phyloP scores from a whole-genome alignment of 2,329 filamentous ascomycete genomes.

The Mycogone perniciosa region DNA sequence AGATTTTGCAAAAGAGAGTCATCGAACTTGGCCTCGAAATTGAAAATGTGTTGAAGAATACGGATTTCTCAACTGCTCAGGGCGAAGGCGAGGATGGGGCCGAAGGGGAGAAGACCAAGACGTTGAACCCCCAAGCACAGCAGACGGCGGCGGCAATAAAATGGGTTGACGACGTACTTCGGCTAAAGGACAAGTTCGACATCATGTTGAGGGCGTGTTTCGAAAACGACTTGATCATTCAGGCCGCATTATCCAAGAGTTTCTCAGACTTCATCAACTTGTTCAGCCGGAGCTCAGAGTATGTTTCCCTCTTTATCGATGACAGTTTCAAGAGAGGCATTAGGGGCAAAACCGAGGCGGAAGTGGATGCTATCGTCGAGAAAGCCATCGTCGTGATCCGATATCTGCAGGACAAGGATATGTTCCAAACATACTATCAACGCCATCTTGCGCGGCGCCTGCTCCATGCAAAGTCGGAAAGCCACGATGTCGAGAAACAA shows the following conservation, averaged over 20 bases:
- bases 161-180: slow-evolving; percentile 89
- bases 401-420: slow-evolving; percentile 85
- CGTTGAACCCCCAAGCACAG: slow-evolving; percentile 54
- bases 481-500: slow-evolving; percentile 85
- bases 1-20: slow-evolving; percentile 66
- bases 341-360: slow-evolving; percentile 83
- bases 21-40: slow-evolving; percentile 76
- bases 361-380: slow-evolving; percentile 77
- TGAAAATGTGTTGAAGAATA: slow-evolving; percentile 59
- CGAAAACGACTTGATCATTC: slow-evolving; percentile 64
- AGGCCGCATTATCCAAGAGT: slow-evolving; percentile 77
- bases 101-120: slow-evolving; percentile 31
- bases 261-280: slow-evolving; percentile 91
- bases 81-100: slow-evolving; percentile 43
- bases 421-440: slow-evolving; percentile 97
- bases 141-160: slow-evolving; percentile 83
- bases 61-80: slow-evolving; percentile 42
- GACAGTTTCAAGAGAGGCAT: slow-evolving; percentile 93
- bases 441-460: slow-evolving; percentile 87
- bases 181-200: slow-evolving; percentile 86
- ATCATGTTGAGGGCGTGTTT: slow-evolving; percentile 69
- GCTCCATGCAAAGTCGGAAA: slow-evolving; percentile 82
- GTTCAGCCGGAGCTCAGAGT: slow-evolving; percentile 82
- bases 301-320: slow-evolving; percentile 92
- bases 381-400: slow-evolving; percentile 84